phyloP scores from a whole-genome alignment of 331 rosid genomes.

The Phaseolus coccineus region DNA sequence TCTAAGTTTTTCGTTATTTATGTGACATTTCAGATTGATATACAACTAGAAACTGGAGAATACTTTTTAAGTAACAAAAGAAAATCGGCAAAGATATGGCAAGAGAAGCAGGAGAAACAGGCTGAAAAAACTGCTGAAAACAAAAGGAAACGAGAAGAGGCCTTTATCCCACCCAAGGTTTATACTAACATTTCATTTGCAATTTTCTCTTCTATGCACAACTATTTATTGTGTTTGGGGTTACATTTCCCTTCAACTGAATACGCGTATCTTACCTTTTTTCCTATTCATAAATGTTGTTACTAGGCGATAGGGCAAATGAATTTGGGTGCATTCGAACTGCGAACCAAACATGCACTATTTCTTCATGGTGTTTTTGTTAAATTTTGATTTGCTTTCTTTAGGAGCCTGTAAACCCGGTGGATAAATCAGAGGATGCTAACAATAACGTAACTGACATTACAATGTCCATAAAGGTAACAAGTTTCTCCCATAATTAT shows the following conservation, averaged over 20 bases:
- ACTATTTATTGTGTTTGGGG: background rate
- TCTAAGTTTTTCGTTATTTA: constrained; percentile 24
- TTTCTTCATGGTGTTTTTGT: background rate
- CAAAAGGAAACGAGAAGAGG: constrained; percentile 87
- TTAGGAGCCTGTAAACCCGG: constrained; percentile 69
- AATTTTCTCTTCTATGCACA: background rate
- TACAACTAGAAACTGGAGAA: constrained; percentile 88
- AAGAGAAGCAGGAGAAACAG: constrained; percentile 84
- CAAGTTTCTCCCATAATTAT: constrained; percentile 17
- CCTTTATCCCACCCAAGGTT: constrained; percentile 83
- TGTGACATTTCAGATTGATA: constrained; percentile 72
- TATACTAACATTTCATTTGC: constrained; percentile 1
- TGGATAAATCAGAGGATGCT: constrained; percentile 54
- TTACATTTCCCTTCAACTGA: too few species aligned
- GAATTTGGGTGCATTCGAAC: too few species aligned
- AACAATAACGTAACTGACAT: constrained; percentile 59
- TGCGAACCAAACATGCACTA: too few species aligned
- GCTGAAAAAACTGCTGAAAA: constrained; percentile 81
- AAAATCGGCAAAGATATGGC: constrained; percentile 90
- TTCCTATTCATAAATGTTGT: too few species aligned
- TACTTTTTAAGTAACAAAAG: constrained; percentile 79
- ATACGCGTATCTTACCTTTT: too few species aligned
- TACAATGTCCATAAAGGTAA: constrained; percentile 74
- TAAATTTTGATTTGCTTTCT: constrained; percentile 21
- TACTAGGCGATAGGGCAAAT: too few species aligned